phyloP scores from a whole-genome alignment of 2,329 filamentous ascomycete genomes.

The Ascochyta lentis region DNA sequence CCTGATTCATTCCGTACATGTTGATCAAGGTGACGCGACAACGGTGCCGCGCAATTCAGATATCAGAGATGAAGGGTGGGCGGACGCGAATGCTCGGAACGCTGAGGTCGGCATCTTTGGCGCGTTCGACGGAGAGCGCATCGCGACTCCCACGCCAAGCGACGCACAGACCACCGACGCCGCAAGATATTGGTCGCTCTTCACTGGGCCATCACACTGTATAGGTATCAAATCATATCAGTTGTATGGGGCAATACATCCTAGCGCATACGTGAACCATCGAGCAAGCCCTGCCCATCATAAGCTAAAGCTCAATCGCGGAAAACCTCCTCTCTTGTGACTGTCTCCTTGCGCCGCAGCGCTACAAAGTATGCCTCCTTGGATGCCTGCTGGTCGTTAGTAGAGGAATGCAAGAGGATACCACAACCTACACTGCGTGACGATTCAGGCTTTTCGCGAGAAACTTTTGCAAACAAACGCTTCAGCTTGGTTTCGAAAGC shows the following conservation, averaged over 20 bases:
- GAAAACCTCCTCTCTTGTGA: slow-evolving; percentile 56
- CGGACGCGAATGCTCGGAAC: slow-evolving; percentile 10
- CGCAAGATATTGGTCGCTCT: not conserved
- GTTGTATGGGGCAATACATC: not conserved
- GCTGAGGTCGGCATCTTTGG: slow-evolving; percentile 3
- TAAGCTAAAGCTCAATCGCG: slow-evolving; percentile 23
- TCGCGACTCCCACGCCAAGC: slow-evolving; percentile 15
- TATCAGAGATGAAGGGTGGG: slow-evolving; percentile 1
- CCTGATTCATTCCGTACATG: slow-evolving; percentile 47
- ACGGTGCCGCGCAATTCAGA: slow-evolving; percentile 22
- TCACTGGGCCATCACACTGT: not conserved
- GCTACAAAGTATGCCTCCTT: slow-evolving; percentile 89
- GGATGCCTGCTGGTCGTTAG: slow-evolving; percentile 66
- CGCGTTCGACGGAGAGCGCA: slow-evolving; percentile 13
- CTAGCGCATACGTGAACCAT: not conserved
- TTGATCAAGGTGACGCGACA: slow-evolving; percentile 34
- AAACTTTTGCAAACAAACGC: slow-evolving; percentile 78
- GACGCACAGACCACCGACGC: slow-evolving; percentile 1
- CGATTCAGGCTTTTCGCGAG: slow-evolving; percentile 88
- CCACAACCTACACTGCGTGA: slow-evolving; percentile 72
- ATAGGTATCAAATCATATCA: not conserved
- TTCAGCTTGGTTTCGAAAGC: slow-evolving; percentile 75
- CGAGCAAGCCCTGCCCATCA: not conserved
- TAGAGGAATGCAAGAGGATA: not conserved
- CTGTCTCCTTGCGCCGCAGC: slow-evolving; percentile 68